Conservation (phyloP, 2,329 filamentous ascomycete genomes). For the Ophiostoma ips region DNA sequence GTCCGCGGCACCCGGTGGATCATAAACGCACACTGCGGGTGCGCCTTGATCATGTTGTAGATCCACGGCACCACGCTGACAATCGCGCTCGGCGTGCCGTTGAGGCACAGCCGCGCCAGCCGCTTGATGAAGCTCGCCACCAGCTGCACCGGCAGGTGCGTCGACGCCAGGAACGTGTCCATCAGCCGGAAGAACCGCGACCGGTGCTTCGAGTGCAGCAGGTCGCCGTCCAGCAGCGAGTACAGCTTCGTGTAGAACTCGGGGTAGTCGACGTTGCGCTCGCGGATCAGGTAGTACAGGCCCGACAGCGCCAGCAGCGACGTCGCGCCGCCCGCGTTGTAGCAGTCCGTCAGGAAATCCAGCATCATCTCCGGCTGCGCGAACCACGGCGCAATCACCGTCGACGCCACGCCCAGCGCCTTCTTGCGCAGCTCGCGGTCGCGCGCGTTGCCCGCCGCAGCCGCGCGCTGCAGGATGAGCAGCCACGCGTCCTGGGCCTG, state of each 20-base stretch:
- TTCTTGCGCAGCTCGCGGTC: constrained; percentile 64
- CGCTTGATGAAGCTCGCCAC: constrained; percentile 95
- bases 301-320: constrained; percentile 82
- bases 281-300: constrained; percentile 85
- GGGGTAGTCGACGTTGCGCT: constrained; percentile 91
- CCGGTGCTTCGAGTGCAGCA: constrained; percentile 88
- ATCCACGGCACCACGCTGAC: constrained; percentile 84
- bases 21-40: constrained; percentile 91
- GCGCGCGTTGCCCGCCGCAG: constrained; percentile 22
- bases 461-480: constrained; percentile 52
- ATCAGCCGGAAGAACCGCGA: constrained; percentile 86
- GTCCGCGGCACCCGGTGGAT: constrained; percentile 63
- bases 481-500: constrained; percentile 81
- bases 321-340: constrained; percentile 71
- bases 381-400: constrained; percentile 80
- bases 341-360: constrained; percentile 94
- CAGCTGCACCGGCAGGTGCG: constrained; percentile 78
- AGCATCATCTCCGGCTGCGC: constrained; percentile 75
- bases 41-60: constrained; percentile 84
- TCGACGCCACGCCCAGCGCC: constrained; percentile 61
- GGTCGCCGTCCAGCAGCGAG: constrained; percentile 69
- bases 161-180: constrained; percentile 79
- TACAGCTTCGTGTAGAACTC: constrained; percentile 91
- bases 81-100: constrained; percentile 77
- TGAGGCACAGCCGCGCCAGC: constrained; percentile 70